Conservation (phyloP, 164 flowering plant species). For the Vitis rupestris region DNA sequence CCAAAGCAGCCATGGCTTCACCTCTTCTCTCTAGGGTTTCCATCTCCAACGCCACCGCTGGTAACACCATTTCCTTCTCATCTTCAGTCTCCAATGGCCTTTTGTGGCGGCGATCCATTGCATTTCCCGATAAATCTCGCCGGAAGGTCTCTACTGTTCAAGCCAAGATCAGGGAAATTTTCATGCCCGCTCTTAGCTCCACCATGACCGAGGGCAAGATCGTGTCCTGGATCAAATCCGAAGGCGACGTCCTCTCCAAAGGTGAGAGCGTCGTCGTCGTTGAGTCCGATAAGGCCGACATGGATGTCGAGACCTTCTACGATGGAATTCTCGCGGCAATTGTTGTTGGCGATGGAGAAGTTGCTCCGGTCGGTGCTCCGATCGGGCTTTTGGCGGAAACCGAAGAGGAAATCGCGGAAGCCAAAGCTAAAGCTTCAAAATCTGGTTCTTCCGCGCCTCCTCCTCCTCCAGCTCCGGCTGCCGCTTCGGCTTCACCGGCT, state of each 20-base stretch:
- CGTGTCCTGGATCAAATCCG: conserved; percentile 89
- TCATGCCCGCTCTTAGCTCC: conserved; percentile 97
- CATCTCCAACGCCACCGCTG: conserved; percentile 16
- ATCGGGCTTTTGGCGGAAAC: conserved; percentile 85
- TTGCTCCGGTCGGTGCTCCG: conserved; percentile 90
- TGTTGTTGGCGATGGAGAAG: conserved; percentile 75
- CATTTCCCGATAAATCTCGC: conserved; percentile 13
- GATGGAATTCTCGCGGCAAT: conserved; percentile 90
- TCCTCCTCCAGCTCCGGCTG: conserved; percentile 19
- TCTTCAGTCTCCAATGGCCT: conserved; percentile 13
- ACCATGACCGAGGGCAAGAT: conserved; percentile 97
- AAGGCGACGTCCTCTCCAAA: conserved; percentile 80
- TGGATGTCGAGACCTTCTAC: conserved; percentile 95
- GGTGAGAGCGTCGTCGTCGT: conserved; percentile 95
- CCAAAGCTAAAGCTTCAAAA: conserved; percentile 54
- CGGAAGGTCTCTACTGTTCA: conserved; percentile 27
- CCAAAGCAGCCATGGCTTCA: conserved; percentile 22
- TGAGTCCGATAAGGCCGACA: conserved; percentile 93
- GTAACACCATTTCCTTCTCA: conserved; percentile 40
- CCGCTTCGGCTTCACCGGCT: conserved; percentile 34
- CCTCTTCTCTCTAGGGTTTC: conserved; percentile 19
- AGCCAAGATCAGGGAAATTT: conserved; percentile 92
- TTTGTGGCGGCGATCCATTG: conserved; percentile 8
- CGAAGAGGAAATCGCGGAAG: conserved; percentile 69
- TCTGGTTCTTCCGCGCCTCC: conserved; percentile 29